Conservation (phyloP, 179 eudicot genomes). For the Beta lomatogona region DNA sequence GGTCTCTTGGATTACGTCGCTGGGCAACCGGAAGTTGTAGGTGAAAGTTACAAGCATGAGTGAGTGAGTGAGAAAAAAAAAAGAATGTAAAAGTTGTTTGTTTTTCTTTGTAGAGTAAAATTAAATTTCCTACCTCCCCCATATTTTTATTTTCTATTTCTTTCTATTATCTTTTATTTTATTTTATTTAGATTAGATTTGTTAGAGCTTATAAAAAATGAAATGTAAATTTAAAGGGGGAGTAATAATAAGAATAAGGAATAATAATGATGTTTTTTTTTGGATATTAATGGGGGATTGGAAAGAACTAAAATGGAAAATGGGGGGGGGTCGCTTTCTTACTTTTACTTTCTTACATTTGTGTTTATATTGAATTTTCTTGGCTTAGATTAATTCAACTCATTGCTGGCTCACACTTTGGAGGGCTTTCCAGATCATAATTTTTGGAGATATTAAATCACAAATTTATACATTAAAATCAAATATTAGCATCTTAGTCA, state of each 20-base stretch:
- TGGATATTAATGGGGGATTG: too few species aligned
- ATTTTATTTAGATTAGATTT: background rate
- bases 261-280: too few species aligned
- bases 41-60: conserved; percentile 13
- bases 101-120: conserved; percentile 19
- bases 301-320: too few species aligned
- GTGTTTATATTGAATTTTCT: too few species aligned
- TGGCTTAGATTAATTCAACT: too few species aligned
- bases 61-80: conserved; percentile 11
- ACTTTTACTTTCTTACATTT: too few species aligned
- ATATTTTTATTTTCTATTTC: conserved; percentile 3
- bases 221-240: conserved; percentile 19
- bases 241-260: background rate
- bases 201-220: conserved; percentile 8
- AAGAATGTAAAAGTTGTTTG: conserved; percentile 6
- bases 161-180: background rate
- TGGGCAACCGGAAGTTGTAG: conserved; percentile 36
- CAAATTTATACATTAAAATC: too few species aligned
- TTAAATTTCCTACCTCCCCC: background rate
- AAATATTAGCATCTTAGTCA: too few species aligned
- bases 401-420: too few species aligned
- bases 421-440: too few species aligned
- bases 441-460: too few species aligned
- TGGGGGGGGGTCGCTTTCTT: too few species aligned
- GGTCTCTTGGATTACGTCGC: conserved; percentile 64